Percentiles rank a stretch among this genome's conserved stretches.
Conservation (phyloP, 1,284 basidiomycete genomes). For the Ceratobasidium sp. region DNA sequence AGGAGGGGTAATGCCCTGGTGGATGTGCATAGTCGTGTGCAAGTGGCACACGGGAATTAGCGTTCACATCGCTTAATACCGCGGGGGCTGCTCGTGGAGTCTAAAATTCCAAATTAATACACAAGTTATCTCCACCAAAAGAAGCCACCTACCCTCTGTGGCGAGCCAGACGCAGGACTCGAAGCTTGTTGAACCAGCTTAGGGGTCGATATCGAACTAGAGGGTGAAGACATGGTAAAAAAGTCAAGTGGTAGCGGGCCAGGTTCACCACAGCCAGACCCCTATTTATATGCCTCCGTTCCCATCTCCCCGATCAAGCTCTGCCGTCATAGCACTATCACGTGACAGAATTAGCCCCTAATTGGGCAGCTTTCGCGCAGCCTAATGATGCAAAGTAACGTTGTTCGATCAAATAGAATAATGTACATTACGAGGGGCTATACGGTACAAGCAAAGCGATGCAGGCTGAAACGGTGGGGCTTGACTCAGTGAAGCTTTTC, state of each 20-base stretch:
- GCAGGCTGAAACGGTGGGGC: not conserved
- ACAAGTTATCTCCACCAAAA: not conserved
- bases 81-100: conserved; percentile 30
- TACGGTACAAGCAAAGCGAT: not conserved
- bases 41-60: not conserved
- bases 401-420: conserved; percentile 21
- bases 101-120: conserved; percentile 7
- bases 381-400: not conserved
- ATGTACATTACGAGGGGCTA: conserved; percentile 12
- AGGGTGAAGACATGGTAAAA: conserved; percentile 30
- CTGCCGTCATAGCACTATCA: conserved; percentile 26
- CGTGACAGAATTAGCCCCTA: conserved; percentile 18
- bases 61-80: conserved; percentile 24
- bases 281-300: conserved; percentile 35
- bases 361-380: conserved; percentile 10
- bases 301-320: conserved; percentile 10
- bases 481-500: conserved; percentile 24
- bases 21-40: conserved; percentile 16
- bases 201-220: not conserved
- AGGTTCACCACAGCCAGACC: not conserved
- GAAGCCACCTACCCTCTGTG: not conserved
- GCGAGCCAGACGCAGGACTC: conserved; percentile 9
- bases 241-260: not conserved
- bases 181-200: not conserved
- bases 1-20: conserved; percentile 37